phyloP scores from a whole-genome alignment of 371 early-diverging fungal genomes.

The Synchytrium microbalum region DNA sequence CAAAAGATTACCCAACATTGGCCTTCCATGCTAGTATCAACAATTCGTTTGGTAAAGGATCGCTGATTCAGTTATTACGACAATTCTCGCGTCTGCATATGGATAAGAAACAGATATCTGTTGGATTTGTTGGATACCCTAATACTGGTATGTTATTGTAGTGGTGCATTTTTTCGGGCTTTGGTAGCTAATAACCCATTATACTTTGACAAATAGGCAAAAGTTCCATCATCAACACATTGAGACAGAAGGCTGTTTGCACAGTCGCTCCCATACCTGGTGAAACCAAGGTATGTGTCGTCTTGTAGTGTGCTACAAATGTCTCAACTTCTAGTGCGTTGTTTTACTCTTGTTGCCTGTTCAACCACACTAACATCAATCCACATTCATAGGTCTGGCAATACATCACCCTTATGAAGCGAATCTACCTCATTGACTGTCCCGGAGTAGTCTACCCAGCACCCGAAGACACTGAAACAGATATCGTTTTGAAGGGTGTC shows the following conservation, averaged over 20 bases:
- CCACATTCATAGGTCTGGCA: conserved; percentile 76
- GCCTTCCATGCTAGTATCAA: conserved; percentile 98
- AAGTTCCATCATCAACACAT: conserved; percentile 97
- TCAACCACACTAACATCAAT: not conserved
- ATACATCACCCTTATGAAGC: conserved; percentile 97
- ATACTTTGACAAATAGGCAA: too few relatives aligned
- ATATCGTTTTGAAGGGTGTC: conserved; percentile 97
- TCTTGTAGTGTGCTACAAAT: not conserved
- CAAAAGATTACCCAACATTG: conserved; percentile 89
- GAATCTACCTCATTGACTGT: conserved; percentile 98
- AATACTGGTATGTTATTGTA: too few relatives aligned
- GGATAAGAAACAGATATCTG: conserved; percentile 95
- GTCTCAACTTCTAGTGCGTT: not conserved
- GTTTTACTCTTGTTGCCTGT: conserved; percentile 1
- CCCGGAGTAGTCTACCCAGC: conserved; percentile 97
- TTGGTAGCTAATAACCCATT: not conserved
- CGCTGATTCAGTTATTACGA: conserved; percentile 93
- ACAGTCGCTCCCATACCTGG: conserved; percentile 99
- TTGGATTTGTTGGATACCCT: conserved; percentile 97
- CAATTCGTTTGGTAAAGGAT: conserved; percentile 98
- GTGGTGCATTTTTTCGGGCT: conserved; percentile 11
- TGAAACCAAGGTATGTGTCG: conserved; percentile 76
- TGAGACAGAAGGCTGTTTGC: conserved; percentile 95
- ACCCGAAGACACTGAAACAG: conserved; percentile 79
- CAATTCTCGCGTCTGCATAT: conserved; percentile 93